phyloP scores from a whole-genome alignment of 1,284 basidiomycete species.

The Sporisorium scitamineum region DNA sequence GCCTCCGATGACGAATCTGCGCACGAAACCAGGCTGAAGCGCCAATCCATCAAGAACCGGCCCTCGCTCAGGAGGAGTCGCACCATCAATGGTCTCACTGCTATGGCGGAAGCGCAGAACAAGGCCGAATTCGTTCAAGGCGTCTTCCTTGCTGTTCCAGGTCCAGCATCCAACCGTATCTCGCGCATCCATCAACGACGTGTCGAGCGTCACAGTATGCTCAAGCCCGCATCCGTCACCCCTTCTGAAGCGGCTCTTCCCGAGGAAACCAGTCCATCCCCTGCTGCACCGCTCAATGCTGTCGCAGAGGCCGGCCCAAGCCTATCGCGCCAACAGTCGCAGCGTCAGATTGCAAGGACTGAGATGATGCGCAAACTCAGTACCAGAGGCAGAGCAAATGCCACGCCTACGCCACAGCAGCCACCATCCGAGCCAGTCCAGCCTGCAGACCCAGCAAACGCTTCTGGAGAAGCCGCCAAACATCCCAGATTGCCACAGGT shows the following conservation, averaged over 20 bases:
- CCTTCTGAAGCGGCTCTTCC: constrained; percentile 14
- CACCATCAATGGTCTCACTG: constrained; percentile 59
- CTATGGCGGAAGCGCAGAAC: constrained; percentile 54
- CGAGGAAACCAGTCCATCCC: neutral
- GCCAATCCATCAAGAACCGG: constrained; percentile 37
- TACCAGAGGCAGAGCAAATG: constrained; percentile 36
- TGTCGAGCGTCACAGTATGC: constrained; percentile 39
- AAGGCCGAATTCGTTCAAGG: constrained; percentile 58
- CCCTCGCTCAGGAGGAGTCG: constrained; percentile 42
- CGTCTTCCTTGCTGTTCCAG: constrained; percentile 48
- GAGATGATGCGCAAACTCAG: constrained; percentile 62
- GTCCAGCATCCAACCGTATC: constrained; percentile 46
- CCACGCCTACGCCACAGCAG: constrained; percentile 9
- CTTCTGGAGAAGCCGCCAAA: neutral
- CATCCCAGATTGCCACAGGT: constrained; percentile 22
- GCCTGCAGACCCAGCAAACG: neutral
- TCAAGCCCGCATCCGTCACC: constrained; percentile 7
- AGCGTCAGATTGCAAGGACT: constrained; percentile 55
- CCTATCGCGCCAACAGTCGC: constrained; percentile 45
- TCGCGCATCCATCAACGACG: constrained; percentile 46
- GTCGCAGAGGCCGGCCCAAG: constrained; percentile 8
- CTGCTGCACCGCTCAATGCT: constrained; percentile 2
- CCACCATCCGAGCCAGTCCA: constrained; percentile 1
- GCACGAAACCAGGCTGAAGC: constrained; percentile 28
- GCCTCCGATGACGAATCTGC: constrained; percentile 46